Conservation (phyloP, 768 basidiomycete species). For the Amanita pallidorosea region DNA sequence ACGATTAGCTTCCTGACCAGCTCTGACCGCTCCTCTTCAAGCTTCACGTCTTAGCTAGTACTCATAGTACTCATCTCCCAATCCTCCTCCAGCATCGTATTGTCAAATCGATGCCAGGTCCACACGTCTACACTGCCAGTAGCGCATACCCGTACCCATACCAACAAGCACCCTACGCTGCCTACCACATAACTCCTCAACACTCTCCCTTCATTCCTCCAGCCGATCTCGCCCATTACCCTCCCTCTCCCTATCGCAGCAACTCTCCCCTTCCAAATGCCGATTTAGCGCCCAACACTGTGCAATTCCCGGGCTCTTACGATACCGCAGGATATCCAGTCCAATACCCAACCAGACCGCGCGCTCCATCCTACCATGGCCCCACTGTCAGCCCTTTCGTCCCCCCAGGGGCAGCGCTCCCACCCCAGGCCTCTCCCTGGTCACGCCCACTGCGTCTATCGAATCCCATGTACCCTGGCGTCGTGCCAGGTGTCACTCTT, state of each 20-base stretch:
- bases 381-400: background rate
- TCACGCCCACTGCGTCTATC: background rate
- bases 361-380: conserved; percentile 5
- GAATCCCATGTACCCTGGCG: conserved; percentile 1
- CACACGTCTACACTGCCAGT: background rate
- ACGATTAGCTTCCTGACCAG: too few species aligned
- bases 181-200: conserved; percentile 3
- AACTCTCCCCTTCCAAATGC: background rate
- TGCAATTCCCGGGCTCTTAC: conserved; percentile 3
- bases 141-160: background rate
- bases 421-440: background rate
- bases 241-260: conserved; percentile 5
- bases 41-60: too few species aligned
- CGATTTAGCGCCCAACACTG: background rate
- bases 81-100: background rate
- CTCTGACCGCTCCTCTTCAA: too few species aligned
- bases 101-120: conserved; percentile 1
- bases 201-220: conserved; percentile 5
- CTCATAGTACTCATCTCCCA: too few species aligned
- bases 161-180: conserved; percentile 4
- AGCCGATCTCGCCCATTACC: background rate
- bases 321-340: background rate
- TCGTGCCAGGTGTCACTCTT: background rate
- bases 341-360: background rate
- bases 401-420: background rate